Conservation (phyloP, 768 basidiomycete species). For the Mycena pura region DNA sequence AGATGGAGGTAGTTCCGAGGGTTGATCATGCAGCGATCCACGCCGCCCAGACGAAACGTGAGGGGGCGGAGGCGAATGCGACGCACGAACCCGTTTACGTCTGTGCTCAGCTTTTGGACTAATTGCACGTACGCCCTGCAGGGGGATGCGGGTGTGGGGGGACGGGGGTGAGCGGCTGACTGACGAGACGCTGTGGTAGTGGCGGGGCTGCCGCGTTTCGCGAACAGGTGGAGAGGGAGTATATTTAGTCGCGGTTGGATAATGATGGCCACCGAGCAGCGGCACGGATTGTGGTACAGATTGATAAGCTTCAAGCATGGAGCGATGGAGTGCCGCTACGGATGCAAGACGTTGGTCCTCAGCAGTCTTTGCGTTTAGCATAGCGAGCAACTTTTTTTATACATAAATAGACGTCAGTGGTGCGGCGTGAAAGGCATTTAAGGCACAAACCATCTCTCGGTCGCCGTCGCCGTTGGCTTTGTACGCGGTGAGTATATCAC, state of each 20-base stretch:
- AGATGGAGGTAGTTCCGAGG: slow-evolving; percentile 68
- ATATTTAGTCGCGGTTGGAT: slow-evolving; percentile 47
- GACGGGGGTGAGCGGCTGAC: slow-evolving; percentile 53
- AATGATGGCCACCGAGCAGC: slow-evolving; percentile 45
- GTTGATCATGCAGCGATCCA: slow-evolving; percentile 46
- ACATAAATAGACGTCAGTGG: too few relatives aligned
- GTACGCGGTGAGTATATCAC: slow-evolving; percentile 89
- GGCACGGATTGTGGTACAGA: slow-evolving; percentile 32
- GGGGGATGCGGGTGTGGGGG: slow-evolving; percentile 37
- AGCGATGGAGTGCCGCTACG: slow-evolving; percentile 70
- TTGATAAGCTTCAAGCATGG: slow-evolving; percentile 69
- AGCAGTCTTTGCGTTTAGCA: slow-evolving; percentile 90
- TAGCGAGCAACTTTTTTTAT: slow-evolving; percentile 84
- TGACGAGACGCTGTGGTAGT: slow-evolving; percentile 40
- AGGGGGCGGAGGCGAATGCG: slow-evolving; percentile 60
- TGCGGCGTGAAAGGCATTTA: too few relatives aligned
- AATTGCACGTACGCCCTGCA: slow-evolving; percentile 40
- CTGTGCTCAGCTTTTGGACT: slow-evolving; percentile 47
- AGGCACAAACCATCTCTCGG: slow-evolving; percentile 90
- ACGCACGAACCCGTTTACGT: slow-evolving; percentile 69
- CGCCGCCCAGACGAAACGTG: slow-evolving; percentile 44
- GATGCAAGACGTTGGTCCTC: slow-evolving; percentile 91
- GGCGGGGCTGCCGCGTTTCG: slow-evolving; percentile 39
- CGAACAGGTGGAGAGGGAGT: slow-evolving; percentile 43
- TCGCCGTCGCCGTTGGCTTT: slow-evolving; percentile 87